Conservation (phyloP, 83 land plant species). For the Picea abies region DNA sequence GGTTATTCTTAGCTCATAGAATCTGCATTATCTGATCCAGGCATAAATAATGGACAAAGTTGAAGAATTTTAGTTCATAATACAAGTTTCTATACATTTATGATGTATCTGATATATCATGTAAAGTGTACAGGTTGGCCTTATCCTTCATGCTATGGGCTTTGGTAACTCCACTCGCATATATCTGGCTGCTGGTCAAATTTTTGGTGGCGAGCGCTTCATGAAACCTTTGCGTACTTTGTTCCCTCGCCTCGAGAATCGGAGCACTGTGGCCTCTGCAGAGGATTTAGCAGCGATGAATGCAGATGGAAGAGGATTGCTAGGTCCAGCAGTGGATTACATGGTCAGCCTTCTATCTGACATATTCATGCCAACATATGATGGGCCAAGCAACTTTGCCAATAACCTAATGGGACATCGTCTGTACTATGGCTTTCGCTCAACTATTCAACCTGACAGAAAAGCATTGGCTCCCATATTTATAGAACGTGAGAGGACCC, state of each 20-base stretch:
- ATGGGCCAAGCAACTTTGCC: conserved; percentile 98
- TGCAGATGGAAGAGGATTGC: conserved; percentile 64
- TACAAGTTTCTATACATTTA: neutral
- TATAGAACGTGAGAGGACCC: conserved; percentile 67
- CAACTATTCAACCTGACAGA: conserved; percentile 77
- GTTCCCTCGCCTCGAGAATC: conserved; percentile 87
- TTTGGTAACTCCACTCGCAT: conserved; percentile 89
- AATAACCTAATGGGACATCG: conserved; percentile 95
- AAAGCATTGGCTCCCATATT: conserved; percentile 90
- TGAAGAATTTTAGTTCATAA: neutral
- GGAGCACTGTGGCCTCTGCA: conserved; percentile 49
- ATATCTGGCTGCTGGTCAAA: conserved; percentile 92
- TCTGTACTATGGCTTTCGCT: conserved; percentile 87
- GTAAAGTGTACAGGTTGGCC: conserved; percentile 68
- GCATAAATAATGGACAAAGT: too few relatives aligned
- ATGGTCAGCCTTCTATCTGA: conserved; percentile 98
- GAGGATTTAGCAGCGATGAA: conserved; percentile 50
- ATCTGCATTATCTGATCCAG: too few relatives aligned
- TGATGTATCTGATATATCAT: too few relatives aligned
- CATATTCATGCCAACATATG: conserved; percentile 96
- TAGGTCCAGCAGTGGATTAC: conserved; percentile 97
- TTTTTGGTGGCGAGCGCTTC: conserved; percentile 91
- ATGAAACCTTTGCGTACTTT: conserved; percentile 76
- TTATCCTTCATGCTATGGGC: conserved; percentile 82
- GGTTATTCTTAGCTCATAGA: too few relatives aligned